Base-by-base conservation (phyloP, 768 basidiomycete genomes). In the Leccinum subgranulosum region DNA sequence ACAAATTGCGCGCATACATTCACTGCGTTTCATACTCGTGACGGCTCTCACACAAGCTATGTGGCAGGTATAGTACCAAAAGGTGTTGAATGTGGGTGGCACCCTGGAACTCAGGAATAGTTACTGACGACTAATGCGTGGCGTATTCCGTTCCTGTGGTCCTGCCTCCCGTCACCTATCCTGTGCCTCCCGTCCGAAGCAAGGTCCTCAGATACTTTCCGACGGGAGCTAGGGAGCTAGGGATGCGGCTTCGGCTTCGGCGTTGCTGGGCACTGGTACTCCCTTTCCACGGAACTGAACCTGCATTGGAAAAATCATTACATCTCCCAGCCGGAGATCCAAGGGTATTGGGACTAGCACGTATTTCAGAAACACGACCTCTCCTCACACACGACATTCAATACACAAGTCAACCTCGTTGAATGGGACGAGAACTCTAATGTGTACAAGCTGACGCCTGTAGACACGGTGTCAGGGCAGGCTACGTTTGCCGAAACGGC, bases 401-500 rank as follows among this genome's bases (percentile, higher is more conserved):
- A 49, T 19, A 50, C 56, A 17, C 55, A 62, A 39, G 50, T 53
- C 21, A 74, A 75, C 54, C 77, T 76, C 19, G 75, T 81, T 9
- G 72, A 71, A 56, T 86, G 84, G 84, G 77, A 78, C 61, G 66
- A 73, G 4, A 64, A 71, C 15, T 58, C 62, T 5, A 78, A 79
- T 56, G 65, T 71, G n/a, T 82, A 83, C 66, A 69, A 67, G 9
- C 49, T 84, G 19, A 65, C 64, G 10, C 62, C 84, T 28, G 49
- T 31, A n/a, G 29, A 52, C 57, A 51, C 43, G 41, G 66, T 60
- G 23, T 79, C 75, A 11, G 76, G 76, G n/a, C 70, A 74, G 64
- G 65, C 61, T 50, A 69, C 64, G 2, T 49, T 39, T 23, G 49
- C 10, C 14, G 27, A 60, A 27, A 23, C 9, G 29, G 60, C 49